phyloP scores from a whole-genome alignment of 2,329 filamentous ascomycete genomes.

The Didymellaceae sp. region DNA sequence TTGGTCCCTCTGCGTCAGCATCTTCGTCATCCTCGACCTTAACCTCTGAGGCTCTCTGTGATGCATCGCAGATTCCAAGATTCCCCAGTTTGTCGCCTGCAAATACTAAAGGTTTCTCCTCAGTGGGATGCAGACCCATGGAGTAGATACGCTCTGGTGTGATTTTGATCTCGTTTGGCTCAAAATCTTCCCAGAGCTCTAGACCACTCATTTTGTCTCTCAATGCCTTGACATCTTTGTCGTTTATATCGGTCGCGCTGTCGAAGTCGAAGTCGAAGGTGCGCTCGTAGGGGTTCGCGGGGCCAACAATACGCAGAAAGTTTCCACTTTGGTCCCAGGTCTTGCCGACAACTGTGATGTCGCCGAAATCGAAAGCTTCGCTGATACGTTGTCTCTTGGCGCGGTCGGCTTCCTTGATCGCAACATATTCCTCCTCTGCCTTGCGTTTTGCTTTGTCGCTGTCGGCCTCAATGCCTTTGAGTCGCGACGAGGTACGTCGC shows the following conservation, averaged over 20 bases:
- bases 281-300: conserved; percentile 78
- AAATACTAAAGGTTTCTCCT: conserved; percentile 86
- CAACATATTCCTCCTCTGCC: conserved; percentile 68
- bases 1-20: conserved; percentile 69
- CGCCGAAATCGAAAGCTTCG: conserved; percentile 72
- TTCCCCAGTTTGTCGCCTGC: conserved; percentile 94
- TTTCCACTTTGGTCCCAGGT: conserved; percentile 73
- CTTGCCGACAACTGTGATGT: conserved; percentile 81
- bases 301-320: conserved; percentile 71
- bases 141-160: conserved; percentile 63
- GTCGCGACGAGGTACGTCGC: conserved; percentile 66
- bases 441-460: conserved; percentile 73
- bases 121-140: conserved; percentile 85
- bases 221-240: conserved; percentile 75
- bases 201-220: conserved; percentile 79
- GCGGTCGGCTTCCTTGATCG: conserved; percentile 62
- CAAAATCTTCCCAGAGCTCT: conserved; percentile 81
- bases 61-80: conserved; percentile 88
- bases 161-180: conserved; percentile 65
- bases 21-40: conserved; percentile 69
- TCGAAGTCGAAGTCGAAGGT: conserved; percentile 87
- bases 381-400: conserved; percentile 70
- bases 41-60: conserved; percentile 65
- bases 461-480: conserved; percentile 69
- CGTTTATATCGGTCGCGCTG: conserved; percentile 78